Base-by-base conservation (phyloP, 192 early-diverging fungal genomes). In the Diversispora eburnea region DNA sequence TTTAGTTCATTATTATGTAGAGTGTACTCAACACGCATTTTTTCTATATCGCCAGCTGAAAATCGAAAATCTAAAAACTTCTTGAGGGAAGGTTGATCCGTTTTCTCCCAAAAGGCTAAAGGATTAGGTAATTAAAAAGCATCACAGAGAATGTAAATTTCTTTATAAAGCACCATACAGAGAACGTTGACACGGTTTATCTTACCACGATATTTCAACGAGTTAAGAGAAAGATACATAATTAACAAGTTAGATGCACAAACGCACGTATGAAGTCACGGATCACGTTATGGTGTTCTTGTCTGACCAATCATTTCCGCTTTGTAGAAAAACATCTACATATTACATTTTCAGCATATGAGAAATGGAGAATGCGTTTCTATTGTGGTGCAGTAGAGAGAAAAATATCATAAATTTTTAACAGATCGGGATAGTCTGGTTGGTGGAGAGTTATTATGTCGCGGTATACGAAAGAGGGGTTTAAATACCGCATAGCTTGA, bases 31-130 rank as follows among this genome's bases (percentile, higher is more conserved):
- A 25, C 22, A 45, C 45, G n/a, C 49, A 6, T 19, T 45, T 74
- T 62, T 67, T 74, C 55, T 56, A 74, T 67, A 12, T 73, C 72
- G n/a, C 72, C 72, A 39, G 67, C 56, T 10, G 48, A 66, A 43
- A 74, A 42, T 15, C 62, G 62, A 51, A 74, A 74, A 66, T 65
- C 71, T 63, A 73, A 63, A 63, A 73, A 73, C 45, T 74, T 74
- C 65, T 66, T 73, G 59, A 73, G 72, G 3, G 59, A 73, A 51
- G 71, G 71, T 58, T 61, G 59, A n/a, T 73, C 55, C 48, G 71
- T 73, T 17, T 3, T 46, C 57, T 70, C 72, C 72, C 72, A 73
- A 63, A 73, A 64, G 62, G 20, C 72, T 73, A 63, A 10, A 63
- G 43, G 48, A 22, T 67, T 19, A 19, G 4, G 48, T 48, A 49